Conservation (phyloP, 2,329 filamentous ascomycete species). For the Bipolaris oryzae region DNA sequence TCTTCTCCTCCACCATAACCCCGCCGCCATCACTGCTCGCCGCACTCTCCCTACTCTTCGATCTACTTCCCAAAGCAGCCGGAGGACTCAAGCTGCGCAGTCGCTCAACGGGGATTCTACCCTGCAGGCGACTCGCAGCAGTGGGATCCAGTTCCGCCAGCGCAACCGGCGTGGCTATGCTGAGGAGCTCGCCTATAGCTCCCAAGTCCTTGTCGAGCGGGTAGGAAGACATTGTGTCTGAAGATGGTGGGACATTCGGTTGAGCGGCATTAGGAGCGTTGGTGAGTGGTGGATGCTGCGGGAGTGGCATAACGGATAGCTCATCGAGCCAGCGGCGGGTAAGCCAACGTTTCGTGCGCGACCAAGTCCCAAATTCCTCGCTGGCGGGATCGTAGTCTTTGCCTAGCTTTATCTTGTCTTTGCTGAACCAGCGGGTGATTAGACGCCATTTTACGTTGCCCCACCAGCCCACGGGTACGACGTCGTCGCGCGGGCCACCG, state of each 20-base stretch:
- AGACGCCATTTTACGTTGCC: constrained; percentile 56
- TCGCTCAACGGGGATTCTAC: constrained; percentile 23
- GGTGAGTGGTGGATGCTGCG: neutral
- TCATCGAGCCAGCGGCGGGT: constrained; percentile 50
- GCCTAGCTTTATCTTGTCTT: constrained; percentile 49
- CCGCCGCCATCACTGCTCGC: constrained; percentile 39
- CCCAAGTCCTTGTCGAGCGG: constrained; percentile 28
- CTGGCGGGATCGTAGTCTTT: constrained; percentile 39
- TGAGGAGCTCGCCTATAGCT: constrained; percentile 44
- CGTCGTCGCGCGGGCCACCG: constrained; percentile 51
- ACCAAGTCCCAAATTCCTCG: constrained; percentile 50
- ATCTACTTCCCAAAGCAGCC: neutral
- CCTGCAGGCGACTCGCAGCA: constrained; percentile 37
- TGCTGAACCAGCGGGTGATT: constrained; percentile 54
- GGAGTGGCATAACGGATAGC: constrained; percentile 35
- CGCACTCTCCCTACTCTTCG: constrained; percentile 23
- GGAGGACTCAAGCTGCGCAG: constrained; percentile 44
- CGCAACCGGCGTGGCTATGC: constrained; percentile 44
- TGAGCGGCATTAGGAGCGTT: neutral
- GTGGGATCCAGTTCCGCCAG: constrained; percentile 47
- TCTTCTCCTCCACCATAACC: constrained; percentile 52
- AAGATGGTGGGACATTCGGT: neutral
- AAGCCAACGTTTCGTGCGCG: constrained; percentile 48
- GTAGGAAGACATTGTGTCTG: neutral
- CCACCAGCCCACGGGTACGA: constrained; percentile 50